Evolutionary conservation across 2,329 filamentous ascomycete species (phyloP), one percentile per base, ranked within the genome.

Genomic region (Aureobasidium sp.): DNA sequence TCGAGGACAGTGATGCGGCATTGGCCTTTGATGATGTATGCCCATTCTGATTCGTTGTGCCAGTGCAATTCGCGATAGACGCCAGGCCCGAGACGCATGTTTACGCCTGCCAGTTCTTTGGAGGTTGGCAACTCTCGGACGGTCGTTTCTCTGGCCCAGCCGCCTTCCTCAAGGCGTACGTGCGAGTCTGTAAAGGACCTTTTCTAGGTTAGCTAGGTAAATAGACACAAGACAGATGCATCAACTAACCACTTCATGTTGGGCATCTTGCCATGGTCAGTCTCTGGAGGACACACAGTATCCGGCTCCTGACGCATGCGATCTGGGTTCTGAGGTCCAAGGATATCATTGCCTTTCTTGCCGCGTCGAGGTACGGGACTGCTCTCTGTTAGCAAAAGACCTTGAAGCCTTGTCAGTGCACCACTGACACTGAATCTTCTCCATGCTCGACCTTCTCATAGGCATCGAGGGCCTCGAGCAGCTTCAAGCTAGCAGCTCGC

Each of bases 51-150:
- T 71, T 90, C 86, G 68, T 88, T 89, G 77, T 91, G 88, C 88
- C 88, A 91, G 70, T 91, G 88, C 9, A 91, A 79, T 72, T 91
- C 88, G 31, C 88, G 86, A 67, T 89, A 89, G 36, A 87, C 88
- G 39, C 87, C 87, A 65, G 84, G 76, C 42, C 87, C 87, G 2
- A 91, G 82, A 12, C 88, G 83, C 88, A 91, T 91, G 72, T 91
- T 90, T 61, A 91, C 88, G 44, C 86, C 85, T 2, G 88, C 88
- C 48, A 91, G 80, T 70, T 90, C 86, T n/a, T 84, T 79, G 67
- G 84, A 87, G 8, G 82, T 82, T 36, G 82, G 80, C 3, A 89
- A 78, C 73, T 88, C 85, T 36, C 84, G 80, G 17, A 85, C 75
- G 4, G 86, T 89, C 0, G 87, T 90, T 73, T 91, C 86, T 27